A percentile compares a stretch with the other conserved stretches of the same genome.
phyloP scores from a whole-genome alignment of 23 red algal genomes.

The Gracilaria vermiculophylla region DNA sequence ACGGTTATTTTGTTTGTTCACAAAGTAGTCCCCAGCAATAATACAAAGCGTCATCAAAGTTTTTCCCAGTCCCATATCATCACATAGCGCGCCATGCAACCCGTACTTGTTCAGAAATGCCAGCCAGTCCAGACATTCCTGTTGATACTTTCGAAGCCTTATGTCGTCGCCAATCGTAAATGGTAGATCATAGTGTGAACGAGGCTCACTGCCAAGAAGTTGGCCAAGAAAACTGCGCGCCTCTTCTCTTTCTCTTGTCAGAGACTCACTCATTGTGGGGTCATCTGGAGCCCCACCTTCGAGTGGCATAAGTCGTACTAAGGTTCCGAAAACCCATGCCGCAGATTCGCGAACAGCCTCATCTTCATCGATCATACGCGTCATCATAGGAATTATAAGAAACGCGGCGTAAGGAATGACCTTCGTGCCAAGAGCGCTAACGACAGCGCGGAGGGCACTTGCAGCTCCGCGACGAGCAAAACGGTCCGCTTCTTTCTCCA shows the following conservation, averaged over 20 bases:
- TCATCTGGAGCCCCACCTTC: conserved; percentile 84
- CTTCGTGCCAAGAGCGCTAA: conserved; percentile 55
- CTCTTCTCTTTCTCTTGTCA: conserved; percentile 52
- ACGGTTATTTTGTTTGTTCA: neutral
- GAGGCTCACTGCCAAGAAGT: conserved; percentile 75
- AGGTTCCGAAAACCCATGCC: conserved; percentile 75
- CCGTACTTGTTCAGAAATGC: conserved; percentile 92
- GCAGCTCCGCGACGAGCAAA: conserved; percentile 56
- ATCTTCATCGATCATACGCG: conserved; percentile 90
- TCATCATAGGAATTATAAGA: conserved; percentile 88
- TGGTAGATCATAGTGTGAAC: conserved; percentile 69
- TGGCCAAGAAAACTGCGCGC: conserved; percentile 87
- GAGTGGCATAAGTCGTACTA: conserved; percentile 93
- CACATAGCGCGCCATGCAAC: conserved; percentile 94
- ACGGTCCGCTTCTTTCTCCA: conserved; percentile 34
- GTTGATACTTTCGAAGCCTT: conserved; percentile 86
- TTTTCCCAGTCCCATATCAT: conserved; percentile 99
- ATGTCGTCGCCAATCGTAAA: conserved; percentile 80
- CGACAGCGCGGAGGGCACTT: conserved; percentile 62
- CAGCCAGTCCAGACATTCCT: conserved; percentile 96
- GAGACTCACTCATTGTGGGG: conserved; percentile 19
- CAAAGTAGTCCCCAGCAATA: conserved; percentile 64
- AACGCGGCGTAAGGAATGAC: conserved; percentile 94
- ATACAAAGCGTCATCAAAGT: conserved; percentile 99
- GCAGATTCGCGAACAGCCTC: conserved; percentile 71